A percentile compares a stretch with the other conserved stretches of the same genome.
Conservation (phyloP, 345 rosid genomes). For the Corchorus olitorius region DNA sequence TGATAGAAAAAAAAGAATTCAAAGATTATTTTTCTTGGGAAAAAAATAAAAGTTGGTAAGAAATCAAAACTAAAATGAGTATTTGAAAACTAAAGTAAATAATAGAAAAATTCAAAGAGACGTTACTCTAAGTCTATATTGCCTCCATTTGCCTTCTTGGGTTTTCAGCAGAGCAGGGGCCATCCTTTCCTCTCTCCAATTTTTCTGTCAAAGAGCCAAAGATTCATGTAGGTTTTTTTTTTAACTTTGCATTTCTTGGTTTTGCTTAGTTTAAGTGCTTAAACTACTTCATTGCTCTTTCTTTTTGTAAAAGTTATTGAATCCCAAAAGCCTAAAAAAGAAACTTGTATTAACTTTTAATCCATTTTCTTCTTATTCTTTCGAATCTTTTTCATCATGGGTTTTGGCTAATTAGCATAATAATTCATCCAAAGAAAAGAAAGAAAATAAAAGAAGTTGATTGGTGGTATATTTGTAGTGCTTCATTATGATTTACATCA, state of each 20-base stretch:
- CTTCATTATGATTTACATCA: neutral
- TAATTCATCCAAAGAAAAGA: neutral
- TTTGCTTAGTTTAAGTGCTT: neutral
- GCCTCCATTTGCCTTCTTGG: neutral
- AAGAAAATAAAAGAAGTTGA: neutral
- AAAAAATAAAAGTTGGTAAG: slow-evolving; percentile 11
- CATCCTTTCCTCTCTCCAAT: neutral
- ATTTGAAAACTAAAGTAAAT: neutral
- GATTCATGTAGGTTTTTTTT: neutral
- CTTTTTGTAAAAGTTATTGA: neutral
- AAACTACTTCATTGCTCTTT: neutral
- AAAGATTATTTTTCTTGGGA: neutral
- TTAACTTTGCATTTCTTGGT: neutral
- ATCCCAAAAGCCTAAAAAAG: neutral
- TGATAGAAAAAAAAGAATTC: too few relatives aligned
- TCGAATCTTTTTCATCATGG: neutral
- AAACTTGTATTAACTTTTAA: neutral
- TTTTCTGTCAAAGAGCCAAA: too few relatives aligned
- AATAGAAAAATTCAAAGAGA: neutral
- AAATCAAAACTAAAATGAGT: neutral
- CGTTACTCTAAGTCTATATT: slow-evolving; percentile 9
- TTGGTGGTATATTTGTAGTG: slow-evolving; percentile 13
- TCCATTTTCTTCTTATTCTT: neutral
- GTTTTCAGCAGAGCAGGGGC: neutral
- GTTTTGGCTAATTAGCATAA: neutral